A percentile compares a stretch with the other conserved stretches of the same genome.
Evolutionary conservation across 2,329 filamentous ascomycete genomes (phyloP).

Genomic region (Stagonosporopsis cucurbitacearum): DNA sequence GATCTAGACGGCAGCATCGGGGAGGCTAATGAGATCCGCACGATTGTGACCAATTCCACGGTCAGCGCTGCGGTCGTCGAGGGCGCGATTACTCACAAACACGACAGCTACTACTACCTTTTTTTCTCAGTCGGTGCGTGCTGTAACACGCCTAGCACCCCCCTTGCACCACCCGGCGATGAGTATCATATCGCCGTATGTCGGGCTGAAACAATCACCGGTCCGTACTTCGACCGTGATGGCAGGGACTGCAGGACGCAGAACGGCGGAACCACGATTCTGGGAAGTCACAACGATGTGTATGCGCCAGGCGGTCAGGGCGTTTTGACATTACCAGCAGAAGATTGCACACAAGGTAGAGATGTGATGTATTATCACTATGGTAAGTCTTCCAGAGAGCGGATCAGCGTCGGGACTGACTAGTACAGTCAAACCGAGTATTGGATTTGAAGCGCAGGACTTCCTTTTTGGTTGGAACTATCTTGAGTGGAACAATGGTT

Average conservation of each 20-base stretch:
- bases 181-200: constrained; percentile 71
- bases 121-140: constrained; percentile 67
- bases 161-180: constrained; percentile 57
- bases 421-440: constrained; percentile 27
- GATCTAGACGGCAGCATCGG: constrained; percentile 10
- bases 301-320: constrained; percentile 47
- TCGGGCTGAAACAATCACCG: constrained; percentile 57
- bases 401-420: constrained; percentile 5
- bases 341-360: constrained; percentile 9
- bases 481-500: constrained; percentile 36
- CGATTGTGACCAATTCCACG: constrained; percentile 31
- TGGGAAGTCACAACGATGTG: constrained; percentile 60
- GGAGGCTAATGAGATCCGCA: constrained; percentile 9
- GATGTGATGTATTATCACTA: constrained; percentile 44
- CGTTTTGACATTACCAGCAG: constrained; percentile 22
- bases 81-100: constrained; percentile 60
- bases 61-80: constrained; percentile 50
- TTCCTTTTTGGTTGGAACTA: constrained; percentile 44
- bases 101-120: constrained; percentile 62
- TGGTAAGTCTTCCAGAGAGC: constrained; percentile 23
- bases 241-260: constrained; percentile 52
- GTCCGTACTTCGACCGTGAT: constrained; percentile 54
- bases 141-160: constrained; percentile 58
- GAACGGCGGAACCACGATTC: constrained; percentile 65
- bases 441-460: constrained; percentile 33